phyloP scores from a whole-genome alignment of 2,329 filamentous ascomycete genomes.

The Proliferodiscus dingleyae region DNA sequence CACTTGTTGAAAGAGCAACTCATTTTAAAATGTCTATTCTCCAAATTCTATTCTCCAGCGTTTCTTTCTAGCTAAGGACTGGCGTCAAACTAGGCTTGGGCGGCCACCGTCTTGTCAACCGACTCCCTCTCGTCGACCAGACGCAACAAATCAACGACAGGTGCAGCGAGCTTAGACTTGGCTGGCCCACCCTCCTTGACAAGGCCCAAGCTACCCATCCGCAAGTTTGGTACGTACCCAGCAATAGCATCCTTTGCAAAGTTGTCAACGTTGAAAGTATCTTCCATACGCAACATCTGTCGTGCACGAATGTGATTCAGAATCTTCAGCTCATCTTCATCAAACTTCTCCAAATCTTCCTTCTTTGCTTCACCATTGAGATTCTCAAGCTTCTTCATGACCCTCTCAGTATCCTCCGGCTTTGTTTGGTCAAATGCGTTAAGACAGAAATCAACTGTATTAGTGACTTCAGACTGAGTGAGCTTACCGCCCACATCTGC shows the following conservation, averaged over 20 bases:
- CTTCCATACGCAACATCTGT: slow-evolving; percentile 31
- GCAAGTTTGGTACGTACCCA: slow-evolving; percentile 25
- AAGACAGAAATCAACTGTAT: slow-evolving; percentile 33
- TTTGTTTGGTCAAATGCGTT: slow-evolving; percentile 27
- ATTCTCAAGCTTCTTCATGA: slow-evolving; percentile 2
- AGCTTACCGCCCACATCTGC: slow-evolving; percentile 23
- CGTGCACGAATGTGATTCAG: slow-evolving; percentile 30
- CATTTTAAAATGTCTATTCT: background rate
- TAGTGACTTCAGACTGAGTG: slow-evolving; percentile 30
- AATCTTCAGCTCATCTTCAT: slow-evolving; percentile 10
- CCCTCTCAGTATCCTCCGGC: slow-evolving; percentile 4
- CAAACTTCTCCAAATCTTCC: slow-evolving; percentile 2
- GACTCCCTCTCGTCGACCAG: background rate
- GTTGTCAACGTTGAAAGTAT: slow-evolving; percentile 32
- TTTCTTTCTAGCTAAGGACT: background rate
- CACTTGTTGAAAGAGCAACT: background rate
- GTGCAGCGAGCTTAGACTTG: background rate
- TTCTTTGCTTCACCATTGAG: background rate
- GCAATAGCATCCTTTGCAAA: slow-evolving; percentile 30
- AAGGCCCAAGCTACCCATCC: slow-evolving; percentile 24
- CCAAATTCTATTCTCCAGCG: background rate
- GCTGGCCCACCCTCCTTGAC: background rate
- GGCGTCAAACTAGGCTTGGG: too few species aligned
- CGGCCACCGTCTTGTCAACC: background rate
- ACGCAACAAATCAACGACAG: background rate